Percentiles rank a stretch among this genome's conserved stretches.
Conservation (phyloP, 75 land plant genomes). For the Selaginella moellendorffii region DNA sequence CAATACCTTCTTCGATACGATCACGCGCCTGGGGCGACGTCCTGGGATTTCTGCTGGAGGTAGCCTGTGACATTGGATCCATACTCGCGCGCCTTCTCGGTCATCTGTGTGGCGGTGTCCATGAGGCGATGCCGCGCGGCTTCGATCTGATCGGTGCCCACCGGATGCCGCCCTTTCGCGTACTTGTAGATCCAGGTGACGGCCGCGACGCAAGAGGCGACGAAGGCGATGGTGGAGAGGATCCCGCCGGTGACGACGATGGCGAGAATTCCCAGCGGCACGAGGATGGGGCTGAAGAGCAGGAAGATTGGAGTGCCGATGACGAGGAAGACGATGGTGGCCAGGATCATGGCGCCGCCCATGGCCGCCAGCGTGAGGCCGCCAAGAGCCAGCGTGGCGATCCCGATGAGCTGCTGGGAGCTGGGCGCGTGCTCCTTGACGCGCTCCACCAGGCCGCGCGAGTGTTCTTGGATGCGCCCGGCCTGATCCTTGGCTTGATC, state of each 20-base stretch:
- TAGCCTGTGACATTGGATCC: slow-evolving; percentile 7
- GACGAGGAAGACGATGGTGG: not conserved
- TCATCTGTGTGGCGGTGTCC: slow-evolving; percentile 3
- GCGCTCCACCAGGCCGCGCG: not conserved
- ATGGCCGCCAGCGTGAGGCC: not conserved
- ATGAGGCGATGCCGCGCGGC: not conserved
- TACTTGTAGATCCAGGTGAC: not conserved
- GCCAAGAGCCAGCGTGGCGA: not conserved
- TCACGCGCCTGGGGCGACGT: slow-evolving; percentile 8
- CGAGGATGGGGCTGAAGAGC: slow-evolving; percentile 3
- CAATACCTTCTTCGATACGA: too few relatives aligned
- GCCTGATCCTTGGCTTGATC: not conserved
- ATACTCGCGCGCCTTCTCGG: not conserved
- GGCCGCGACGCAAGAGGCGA: not conserved
- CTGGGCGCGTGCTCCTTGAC: not conserved
- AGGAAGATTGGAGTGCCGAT: slow-evolving; percentile 5
- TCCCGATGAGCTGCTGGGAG: slow-evolving; percentile 2
- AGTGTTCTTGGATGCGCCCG: not conserved
- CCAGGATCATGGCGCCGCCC: not conserved
- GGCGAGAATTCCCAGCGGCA: not conserved
- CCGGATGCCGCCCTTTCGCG: not conserved
- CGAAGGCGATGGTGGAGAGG: not conserved
- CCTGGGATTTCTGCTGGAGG: slow-evolving; percentile 1
- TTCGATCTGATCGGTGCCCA: slow-evolving; percentile 6
- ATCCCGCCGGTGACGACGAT: not conserved